Evolutionary conservation across 2,329 filamentous ascomycete species (phyloP).

Genomic region (Penicillium oxalicum): DNA sequence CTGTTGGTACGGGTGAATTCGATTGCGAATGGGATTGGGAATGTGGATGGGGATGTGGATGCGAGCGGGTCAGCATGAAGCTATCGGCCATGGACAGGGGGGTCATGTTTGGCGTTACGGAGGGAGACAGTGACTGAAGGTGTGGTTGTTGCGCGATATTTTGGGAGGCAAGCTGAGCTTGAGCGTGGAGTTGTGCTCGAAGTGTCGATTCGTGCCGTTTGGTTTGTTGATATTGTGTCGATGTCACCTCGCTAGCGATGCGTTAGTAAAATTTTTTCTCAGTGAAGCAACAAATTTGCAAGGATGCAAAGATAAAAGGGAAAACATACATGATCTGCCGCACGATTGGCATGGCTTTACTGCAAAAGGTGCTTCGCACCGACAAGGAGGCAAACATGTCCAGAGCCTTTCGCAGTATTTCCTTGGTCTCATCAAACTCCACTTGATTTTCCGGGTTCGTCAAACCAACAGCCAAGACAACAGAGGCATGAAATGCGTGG

Average conservation of each 20-base stretch:
- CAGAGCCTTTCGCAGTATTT: constrained; percentile 24
- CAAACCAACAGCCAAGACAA: constrained; percentile 27
- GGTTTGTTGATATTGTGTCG: constrained; percentile 12
- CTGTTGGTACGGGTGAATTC: constrained; percentile 17
- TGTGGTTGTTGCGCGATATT: constrained; percentile 7
- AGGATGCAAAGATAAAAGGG: neutral
- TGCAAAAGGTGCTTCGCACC: constrained; percentile 32
- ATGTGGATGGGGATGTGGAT: constrained; percentile 11
- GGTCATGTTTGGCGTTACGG: constrained; percentile 4
- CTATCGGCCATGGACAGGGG: constrained; percentile 11
- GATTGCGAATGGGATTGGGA: constrained; percentile 10
- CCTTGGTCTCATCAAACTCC: constrained; percentile 28
- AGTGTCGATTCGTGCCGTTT: constrained; percentile 9
- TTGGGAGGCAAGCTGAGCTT: neutral
- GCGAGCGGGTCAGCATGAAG: constrained; percentile 7
- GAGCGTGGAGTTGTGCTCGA: constrained; percentile 7
- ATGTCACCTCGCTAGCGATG: constrained; percentile 20
- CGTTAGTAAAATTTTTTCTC: constrained; percentile 2
- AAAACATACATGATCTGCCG: constrained; percentile 29
- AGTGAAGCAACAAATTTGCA: too few species aligned
- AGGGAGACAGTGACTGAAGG: constrained; percentile 7
- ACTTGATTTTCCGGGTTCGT: constrained; percentile 23
- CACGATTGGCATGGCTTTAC: constrained; percentile 32
- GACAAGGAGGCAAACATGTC: constrained; percentile 31
- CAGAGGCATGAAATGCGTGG: constrained; percentile 38